Conservation (phyloP, 768 basidiomycete species). For the Chlorophyllum brunneum region DNA sequence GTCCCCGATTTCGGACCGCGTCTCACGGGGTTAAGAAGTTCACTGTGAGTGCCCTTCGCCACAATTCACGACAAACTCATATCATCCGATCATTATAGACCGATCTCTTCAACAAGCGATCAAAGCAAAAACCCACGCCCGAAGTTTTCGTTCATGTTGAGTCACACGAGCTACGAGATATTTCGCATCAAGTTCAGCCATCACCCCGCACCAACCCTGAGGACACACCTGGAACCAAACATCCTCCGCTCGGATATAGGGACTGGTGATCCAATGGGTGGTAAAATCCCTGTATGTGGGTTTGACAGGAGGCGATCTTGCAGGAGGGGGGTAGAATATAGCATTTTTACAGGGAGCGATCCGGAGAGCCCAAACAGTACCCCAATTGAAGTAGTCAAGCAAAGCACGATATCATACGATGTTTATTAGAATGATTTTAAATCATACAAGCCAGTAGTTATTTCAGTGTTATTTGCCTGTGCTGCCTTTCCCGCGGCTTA, state of each 20-base stretch:
- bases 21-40: not conserved
- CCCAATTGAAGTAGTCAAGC: not conserved
- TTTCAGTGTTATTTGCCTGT: no score
- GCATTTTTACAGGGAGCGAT: no score
- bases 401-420: no score
- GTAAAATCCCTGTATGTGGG: no score
- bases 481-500: no score
- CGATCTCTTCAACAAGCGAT: not conserved
- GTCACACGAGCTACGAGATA: slow-evolving; percentile 17
- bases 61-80: not conserved
- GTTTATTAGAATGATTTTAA: no score
- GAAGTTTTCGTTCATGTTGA: slow-evolving; percentile 22
- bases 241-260: not conserved
- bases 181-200: not conserved
- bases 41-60: not conserved
- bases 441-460: no score
- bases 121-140: slow-evolving; percentile 4
- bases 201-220: not conserved
- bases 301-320: no score
- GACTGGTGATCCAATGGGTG: not conserved
- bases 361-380: no score
- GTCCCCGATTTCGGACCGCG: not conserved
- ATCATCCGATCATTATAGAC: not conserved
- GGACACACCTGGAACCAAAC: not conserved
- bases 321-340: no score